These are phyloP conservation scores for Peniophora sp. DNA, from an alignment of 1,284 basidiomycete species.

Conservation along the genomic window DNA sequence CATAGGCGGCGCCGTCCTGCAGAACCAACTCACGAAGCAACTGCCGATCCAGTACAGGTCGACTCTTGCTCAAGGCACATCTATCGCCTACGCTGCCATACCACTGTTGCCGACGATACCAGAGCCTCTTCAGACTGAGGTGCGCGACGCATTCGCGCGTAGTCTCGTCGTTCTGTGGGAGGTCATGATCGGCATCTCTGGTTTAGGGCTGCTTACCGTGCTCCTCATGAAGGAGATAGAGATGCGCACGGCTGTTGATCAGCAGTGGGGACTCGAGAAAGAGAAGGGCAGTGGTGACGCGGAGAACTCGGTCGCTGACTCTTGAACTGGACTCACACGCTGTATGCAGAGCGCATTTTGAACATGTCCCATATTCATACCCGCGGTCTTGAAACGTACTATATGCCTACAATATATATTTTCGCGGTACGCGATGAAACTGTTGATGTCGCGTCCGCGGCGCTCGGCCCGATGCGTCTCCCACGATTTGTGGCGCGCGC, in stretches of 20 bases:
- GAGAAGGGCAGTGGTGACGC: too few species aligned
- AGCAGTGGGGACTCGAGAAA: conserved; percentile 19
- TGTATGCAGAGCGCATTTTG: too few species aligned
- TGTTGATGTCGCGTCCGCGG: too few species aligned
- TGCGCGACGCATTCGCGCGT: conserved; percentile 22
- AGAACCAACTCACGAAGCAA: conserved; percentile 17
- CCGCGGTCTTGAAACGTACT: too few species aligned
- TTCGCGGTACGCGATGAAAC: too few species aligned
- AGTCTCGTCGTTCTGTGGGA: conserved; percentile 21
- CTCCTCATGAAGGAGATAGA: conserved; percentile 22
- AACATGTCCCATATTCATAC: too few species aligned
- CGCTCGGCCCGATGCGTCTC: too few species aligned
- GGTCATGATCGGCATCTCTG: conserved; percentile 18
- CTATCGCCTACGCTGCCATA: conserved; percentile 22
- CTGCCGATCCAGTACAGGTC: conserved; percentile 13
- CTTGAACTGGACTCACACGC: too few species aligned
- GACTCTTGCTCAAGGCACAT: conserved; percentile 14
- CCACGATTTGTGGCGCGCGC: too few species aligned
- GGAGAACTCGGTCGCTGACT: too few species aligned
- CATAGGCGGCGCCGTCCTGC: conserved; percentile 21
- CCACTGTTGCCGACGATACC: conserved; percentile 16
- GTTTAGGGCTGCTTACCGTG: conserved; percentile 18
- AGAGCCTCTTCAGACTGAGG: conserved; percentile 13
- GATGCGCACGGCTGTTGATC: conserved; percentile 23
- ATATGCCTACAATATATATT: too few species aligned